Evolutionary conservation across 2,329 filamentous ascomycete genomes (phyloP), one percentile per base, ranked within the genome.

Genomic region (Graphilbum ipis-grandicollis): DNA sequence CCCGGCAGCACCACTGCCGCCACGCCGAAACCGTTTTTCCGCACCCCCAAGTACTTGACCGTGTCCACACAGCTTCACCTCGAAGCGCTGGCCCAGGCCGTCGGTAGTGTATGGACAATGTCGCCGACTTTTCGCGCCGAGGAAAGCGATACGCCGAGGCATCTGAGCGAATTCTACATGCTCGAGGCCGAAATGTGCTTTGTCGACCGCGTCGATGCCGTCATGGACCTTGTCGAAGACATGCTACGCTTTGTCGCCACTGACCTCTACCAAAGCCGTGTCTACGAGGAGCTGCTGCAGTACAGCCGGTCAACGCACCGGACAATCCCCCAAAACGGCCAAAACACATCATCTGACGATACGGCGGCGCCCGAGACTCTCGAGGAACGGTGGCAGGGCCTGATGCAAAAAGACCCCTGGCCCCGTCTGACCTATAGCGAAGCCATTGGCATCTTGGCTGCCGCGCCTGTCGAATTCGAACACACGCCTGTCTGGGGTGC

Each of bases 151-250:
- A 96, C 90, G 0, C 77, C 85, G 6, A 75, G 90, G 21, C 90
- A 98, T 57, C 64, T 98, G 42, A 93, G 84, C 60, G 90, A 98
- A 52, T 96, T 98, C 50, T 96, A 96, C 59, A 96, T 98, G 90
- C 70, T 98, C 3, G 90, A 98, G 57, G 86, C 78, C 14, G 90
- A 98, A 56, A 63, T 86, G 52, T 78, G 75, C 49, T 93, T 93
- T 53, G 70, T 78, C 31, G 66, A 80, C 33, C 61, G 74, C 44
- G 63, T 93, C 45, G 60, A 68, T 22, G 61, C 68, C 19, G 65
- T 98, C 47, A 90, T 93, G 69, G 64, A 76, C 39, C 56, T 88
- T n/a, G 70, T 84, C 2, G 84, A 96, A 54, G 64, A 75, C 38
- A 75, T 93, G 67, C 62, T 94, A 35, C 71, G 71, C 31, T 60